Evolutionary conservation across 1,284 basidiomycete genomes (phyloP).

Genomic region (Sphagnurus paluster): DNA sequence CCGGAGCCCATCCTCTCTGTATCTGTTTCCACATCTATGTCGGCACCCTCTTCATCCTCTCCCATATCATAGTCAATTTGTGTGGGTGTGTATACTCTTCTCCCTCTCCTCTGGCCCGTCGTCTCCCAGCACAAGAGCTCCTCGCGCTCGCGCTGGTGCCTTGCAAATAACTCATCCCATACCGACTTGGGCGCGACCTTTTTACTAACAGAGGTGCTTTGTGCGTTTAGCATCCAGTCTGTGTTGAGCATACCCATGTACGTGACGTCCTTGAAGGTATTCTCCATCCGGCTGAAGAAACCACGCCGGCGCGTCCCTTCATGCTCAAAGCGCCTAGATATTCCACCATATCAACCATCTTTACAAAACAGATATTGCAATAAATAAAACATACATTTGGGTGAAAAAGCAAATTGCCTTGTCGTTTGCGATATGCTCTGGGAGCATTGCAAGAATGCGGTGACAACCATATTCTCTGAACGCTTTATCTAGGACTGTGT

Average conservation of each 20-base stretch:
- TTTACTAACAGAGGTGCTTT: too few species aligned
- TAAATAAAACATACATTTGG: slow-evolving; percentile 31
- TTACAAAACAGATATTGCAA: background rate
- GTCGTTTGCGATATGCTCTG: slow-evolving; percentile 41
- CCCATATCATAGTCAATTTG: slow-evolving; percentile 1
- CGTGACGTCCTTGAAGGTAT: slow-evolving; percentile 59
- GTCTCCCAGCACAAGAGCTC: slow-evolving; percentile 56
- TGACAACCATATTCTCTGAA: slow-evolving; percentile 52
- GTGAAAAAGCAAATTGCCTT: slow-evolving; percentile 43
- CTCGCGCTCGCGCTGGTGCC: slow-evolving; percentile 60
- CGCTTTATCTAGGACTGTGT: slow-evolving; percentile 44
- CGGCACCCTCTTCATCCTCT: too few species aligned
- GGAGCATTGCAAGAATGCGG: slow-evolving; percentile 54
- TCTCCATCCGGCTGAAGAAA: slow-evolving; percentile 42
- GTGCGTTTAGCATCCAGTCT: slow-evolving; percentile 50
- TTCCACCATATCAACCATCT: slow-evolving; percentile 6
- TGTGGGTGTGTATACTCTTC: slow-evolving; percentile 12
- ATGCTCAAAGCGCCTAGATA: slow-evolving; percentile 49
- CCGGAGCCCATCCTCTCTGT: too few species aligned
- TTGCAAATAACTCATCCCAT: slow-evolving; percentile 64
- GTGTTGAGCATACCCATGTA: slow-evolving; percentile 61
- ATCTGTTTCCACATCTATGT: too few species aligned
- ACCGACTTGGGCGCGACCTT: slow-evolving; percentile 40
- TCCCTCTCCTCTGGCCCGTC: slow-evolving; percentile 26
- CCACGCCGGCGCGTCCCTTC: slow-evolving; percentile 60